Base-by-base conservation (phyloP, 306 rosid genomes). In the Fragaria nilgerrensis region DNA sequence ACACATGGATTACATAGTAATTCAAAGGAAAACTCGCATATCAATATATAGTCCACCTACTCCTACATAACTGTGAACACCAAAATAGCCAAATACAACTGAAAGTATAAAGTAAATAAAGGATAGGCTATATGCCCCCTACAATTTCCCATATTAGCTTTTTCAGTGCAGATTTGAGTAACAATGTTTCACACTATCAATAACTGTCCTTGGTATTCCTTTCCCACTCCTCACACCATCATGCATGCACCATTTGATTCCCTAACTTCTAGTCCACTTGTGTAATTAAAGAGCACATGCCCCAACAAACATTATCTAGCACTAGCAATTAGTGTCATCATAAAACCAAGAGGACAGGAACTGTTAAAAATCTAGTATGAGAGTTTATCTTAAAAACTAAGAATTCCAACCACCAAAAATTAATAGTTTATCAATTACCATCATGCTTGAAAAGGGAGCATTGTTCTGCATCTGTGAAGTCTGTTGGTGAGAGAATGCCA, bases 391-490 rank as follows among this genome's bases (percentile, higher is more conserved):
- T 23, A 41, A 74, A 61, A 22, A 15, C 19, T 15, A 58, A 25
- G 48, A 49, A 25, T 74, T 27, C 68, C 39, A 56, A 25, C 44
- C 11, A 43, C 16, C 8, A 17, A 71, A 62, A 53, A 34, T 47
- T 47, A 58, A 49, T 23, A 68, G 52, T 55, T 68, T 20, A 82
- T 66, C 1, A 76, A 16, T 89, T 88, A 96, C 98, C 99, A 92
- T 91, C 48, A 90, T 94, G 78, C 84, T 91, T 29, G 96, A 87
- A 86, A 93, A 91, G 15, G 93, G 82, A 77, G 92, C 85, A 63
- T 87, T 87, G 79, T 91, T 88, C 86, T 91, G 99, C 85, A 87
- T 88, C 82, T 89, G 97, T n/a, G 93, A 77, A 82, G 87, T 90
- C 84, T 91, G 97, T 55, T 85, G 85, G 79, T 93, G 98, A 79